Conservation (phyloP, 192 early-diverging fungal genomes). For the Spizellomyces punctatus region DNA sequence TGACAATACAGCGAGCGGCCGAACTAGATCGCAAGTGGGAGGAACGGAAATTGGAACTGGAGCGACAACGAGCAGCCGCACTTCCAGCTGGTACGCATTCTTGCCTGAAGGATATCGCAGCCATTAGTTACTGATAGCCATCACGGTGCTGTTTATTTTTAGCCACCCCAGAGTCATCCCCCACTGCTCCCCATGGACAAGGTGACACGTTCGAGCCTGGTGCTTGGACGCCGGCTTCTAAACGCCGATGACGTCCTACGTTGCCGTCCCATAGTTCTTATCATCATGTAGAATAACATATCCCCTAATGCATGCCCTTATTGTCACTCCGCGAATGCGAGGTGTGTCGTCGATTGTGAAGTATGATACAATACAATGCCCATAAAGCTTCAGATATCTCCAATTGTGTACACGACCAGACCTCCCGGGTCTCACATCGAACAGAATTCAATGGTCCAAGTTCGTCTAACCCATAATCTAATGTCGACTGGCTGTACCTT, state of each 20-base stretch:
- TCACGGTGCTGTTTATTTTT: too few relatives aligned
- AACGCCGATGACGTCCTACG: neutral
- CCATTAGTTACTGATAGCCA: neutral
- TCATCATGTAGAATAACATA: neutral
- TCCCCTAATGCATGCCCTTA: neutral
- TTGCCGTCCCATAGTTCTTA: neutral
- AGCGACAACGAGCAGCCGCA: neutral
- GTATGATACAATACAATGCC: too few relatives aligned
- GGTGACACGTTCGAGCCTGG: constrained; percentile 38
- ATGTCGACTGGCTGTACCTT: constrained; percentile 23
- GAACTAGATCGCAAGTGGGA: constrained; percentile 19
- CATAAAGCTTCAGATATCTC: too few relatives aligned
- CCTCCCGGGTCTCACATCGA: neutral
- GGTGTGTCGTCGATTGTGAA: too few relatives aligned
- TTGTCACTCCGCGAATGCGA: too few relatives aligned
- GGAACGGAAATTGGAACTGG: constrained; percentile 15
- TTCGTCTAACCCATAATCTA: constrained; percentile 26
- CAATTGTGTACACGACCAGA: too few relatives aligned
- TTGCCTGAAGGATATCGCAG: neutral
- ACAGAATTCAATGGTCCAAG: constrained; percentile 36
- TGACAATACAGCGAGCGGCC: neutral
- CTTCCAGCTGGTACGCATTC: constrained; percentile 10
- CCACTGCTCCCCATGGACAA: constrained; percentile 26
- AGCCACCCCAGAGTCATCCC: too few relatives aligned
- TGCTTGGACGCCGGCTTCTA: constrained; percentile 26